Base-by-base conservation (phyloP, 2,329 filamentous ascomycete species). In the Epichloe bromicola region DNA sequence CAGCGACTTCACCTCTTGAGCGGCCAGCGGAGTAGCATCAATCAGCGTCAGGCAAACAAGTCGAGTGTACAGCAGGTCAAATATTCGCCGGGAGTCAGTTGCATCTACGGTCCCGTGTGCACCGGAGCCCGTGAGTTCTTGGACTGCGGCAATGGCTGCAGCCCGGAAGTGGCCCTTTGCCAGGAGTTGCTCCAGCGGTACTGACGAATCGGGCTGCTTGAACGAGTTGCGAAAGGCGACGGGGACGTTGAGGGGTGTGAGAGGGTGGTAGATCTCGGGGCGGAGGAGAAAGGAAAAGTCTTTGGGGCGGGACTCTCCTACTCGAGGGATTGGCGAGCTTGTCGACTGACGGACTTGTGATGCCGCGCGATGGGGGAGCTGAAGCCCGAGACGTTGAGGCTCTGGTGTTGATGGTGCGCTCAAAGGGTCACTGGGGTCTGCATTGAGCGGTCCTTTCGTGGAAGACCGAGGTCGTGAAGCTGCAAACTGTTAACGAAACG, bases 221-320 rank as follows among this genome's bases (percentile, higher is more conserved):
- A 80, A 66, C 0, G 86, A 78, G 56, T 79, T 78, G 54, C 86
- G 80, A 65, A 95, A 91, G 3, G 88, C 69, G 0, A 71, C 61
- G 0, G 81, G 79, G 12, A 82, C 67, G 55, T 75, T 73, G 43
- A 80, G 74, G 15, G 76, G 77, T 1, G 85, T 82, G 23, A 96
- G 73, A 2, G 85, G 81, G 63, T 95, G 90, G 70, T 91, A 96
- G 51, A 90, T 84, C 56, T 88, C 80, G 3, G 87, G 83, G 19
- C 83, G 80, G 11, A 93, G 78, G 44, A 96, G 80, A 64, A 85
- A 91, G 17, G 83, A 80, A 58, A 95, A 86, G 69, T 95, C 85
- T 60, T 86, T 85, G 44, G 62, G 58, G 3, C 58, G 59, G 1
- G 53, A 46, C 41, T 68, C 64, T 14, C 62, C 64, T 15, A 67